These are phyloP conservation scores for Citrus unshiu DNA, from an alignment of 345 rosid species.

Conservation along the genomic window DNA sequence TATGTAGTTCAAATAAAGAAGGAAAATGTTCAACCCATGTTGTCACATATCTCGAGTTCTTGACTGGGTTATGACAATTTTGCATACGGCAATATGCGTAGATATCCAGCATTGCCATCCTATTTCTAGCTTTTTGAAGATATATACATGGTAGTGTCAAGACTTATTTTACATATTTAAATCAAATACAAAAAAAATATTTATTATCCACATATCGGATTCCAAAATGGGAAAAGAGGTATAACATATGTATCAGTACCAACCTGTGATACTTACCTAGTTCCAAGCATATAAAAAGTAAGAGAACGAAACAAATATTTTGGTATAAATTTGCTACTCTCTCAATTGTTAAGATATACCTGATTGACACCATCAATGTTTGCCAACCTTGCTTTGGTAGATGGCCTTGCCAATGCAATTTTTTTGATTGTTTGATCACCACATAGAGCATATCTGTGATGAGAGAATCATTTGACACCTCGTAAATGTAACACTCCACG, in stretches of 20 bases:
- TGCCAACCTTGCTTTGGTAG: constrained; percentile 45
- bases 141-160: not conserved
- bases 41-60: not conserved
- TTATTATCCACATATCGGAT: not conserved
- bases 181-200: not conserved
- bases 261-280: not conserved
- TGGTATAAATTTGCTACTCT: not conserved
- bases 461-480: not conserved
- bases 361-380: constrained; percentile 54
- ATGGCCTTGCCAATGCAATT: constrained; percentile 40
- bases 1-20: too few species aligned
- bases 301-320: not conserved
- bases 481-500: not conserved
- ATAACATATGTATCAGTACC: not conserved
- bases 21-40: too few species aligned
- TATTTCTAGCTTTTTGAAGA: not conserved
- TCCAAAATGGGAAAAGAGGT: not conserved
- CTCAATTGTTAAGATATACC: constrained; percentile 19
- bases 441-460: constrained; percentile 39
- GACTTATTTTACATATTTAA: not conserved
- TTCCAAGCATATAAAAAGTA: not conserved
- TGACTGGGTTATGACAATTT: not conserved
- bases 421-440: constrained; percentile 44
- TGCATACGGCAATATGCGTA: not conserved
- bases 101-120: not conserved